Conservation (phyloP, 2,329 filamentous ascomycete species). For the Fusarium siculi region DNA sequence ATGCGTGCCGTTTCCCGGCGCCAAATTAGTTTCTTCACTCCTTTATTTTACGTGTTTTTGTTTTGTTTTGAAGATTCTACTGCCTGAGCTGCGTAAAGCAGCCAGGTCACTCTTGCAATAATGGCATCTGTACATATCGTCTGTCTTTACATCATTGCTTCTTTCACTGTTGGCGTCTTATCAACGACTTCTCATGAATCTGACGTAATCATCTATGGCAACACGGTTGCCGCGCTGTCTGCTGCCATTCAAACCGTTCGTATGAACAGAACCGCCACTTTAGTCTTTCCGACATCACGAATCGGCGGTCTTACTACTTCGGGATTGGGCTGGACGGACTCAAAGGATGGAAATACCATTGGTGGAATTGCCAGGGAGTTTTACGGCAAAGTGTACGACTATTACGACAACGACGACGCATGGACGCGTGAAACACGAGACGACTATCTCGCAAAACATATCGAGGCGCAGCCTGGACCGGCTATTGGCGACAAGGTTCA, state of each 20-base stretch:
- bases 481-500: constrained; percentile 32
- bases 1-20: background rate
- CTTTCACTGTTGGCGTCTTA: background rate
- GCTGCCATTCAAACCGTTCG: constrained; percentile 32
- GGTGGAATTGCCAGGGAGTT: constrained; percentile 30
- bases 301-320: constrained; percentile 34
- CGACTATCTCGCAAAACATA: constrained; percentile 22
- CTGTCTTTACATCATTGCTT: background rate
- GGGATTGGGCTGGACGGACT: constrained; percentile 29
- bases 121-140: background rate
- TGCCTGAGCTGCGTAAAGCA: background rate
- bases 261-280: constrained; percentile 29
- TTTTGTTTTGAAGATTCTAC: background rate
- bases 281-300: constrained; percentile 19
- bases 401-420: constrained; percentile 14
- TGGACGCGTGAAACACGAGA: constrained; percentile 10
- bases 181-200: constrained; percentile 9
- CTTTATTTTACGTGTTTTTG: background rate
- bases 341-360: constrained; percentile 27
- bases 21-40: background rate
- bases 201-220: constrained; percentile 34
- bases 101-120: background rate
- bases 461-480: constrained; percentile 26
- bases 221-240: constrained; percentile 32
- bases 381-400: constrained; percentile 22